Evolutionary conservation across 192 early-diverging fungal species (phyloP).

Genomic region (Coemansia sp.): DNA sequence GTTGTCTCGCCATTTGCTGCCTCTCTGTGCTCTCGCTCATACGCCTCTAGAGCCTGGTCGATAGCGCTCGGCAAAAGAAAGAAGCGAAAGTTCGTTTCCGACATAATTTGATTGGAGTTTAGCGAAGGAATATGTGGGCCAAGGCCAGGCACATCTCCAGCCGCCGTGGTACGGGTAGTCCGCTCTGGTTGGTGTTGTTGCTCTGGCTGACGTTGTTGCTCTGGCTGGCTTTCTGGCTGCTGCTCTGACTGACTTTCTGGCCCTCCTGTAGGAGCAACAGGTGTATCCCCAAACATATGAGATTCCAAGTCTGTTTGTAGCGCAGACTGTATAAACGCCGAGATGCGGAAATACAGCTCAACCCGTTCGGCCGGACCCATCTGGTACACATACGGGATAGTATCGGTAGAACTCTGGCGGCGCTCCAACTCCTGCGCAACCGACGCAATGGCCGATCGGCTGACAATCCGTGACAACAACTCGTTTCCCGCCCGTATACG

Average conservation of each 20-base stretch:
- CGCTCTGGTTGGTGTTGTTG: too few species aligned
- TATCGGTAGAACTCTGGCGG: not conserved
- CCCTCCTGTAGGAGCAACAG: too few species aligned
- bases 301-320: not conserved
- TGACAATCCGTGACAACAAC: slow-evolving; percentile 38
- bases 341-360: slow-evolving; percentile 3
- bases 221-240: not conserved
- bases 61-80: slow-evolving; percentile 48
- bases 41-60: slow-evolving; percentile 34
- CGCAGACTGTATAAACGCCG: not conserved
- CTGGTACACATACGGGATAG: not conserved
- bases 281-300: too few species aligned
- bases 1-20: not conserved
- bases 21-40: slow-evolving; percentile 12
- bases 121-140: not conserved
- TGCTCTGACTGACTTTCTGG: not conserved
- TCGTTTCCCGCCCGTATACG: slow-evolving; percentile 28
- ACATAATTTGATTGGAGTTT: not conserved
- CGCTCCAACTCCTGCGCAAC: slow-evolving; percentile 40
- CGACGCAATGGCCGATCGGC: slow-evolving; percentile 32
- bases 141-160: not conserved
- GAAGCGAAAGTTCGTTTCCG: slow-evolving; percentile 30
- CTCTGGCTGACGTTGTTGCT: not conserved
- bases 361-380: not conserved
- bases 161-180: too few species aligned